These are phyloP conservation scores for Entomortierella parvispora DNA, from an alignment of 192 early-diverging fungal species.

Conservation along the genomic window DNA sequence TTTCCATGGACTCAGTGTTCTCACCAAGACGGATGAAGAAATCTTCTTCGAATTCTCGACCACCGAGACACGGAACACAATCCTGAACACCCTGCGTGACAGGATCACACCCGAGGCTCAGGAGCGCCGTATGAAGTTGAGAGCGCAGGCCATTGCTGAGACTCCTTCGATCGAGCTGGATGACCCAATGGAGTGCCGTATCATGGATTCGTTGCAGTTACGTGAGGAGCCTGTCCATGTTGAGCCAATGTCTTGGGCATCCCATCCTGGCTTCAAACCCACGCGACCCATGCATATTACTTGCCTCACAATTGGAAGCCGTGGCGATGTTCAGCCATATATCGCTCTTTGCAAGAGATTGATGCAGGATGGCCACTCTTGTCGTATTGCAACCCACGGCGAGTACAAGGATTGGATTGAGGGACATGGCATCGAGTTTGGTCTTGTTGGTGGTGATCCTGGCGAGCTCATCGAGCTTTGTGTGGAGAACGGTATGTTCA, in stretches of 20 bases:
- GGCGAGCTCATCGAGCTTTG: constrained; percentile 58
- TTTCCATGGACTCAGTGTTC: constrained; percentile 57
- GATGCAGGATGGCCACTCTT: constrained; percentile 68
- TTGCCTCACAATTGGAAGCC: constrained; percentile 75
- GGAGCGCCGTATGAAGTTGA: constrained; percentile 16
- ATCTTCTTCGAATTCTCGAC: constrained; percentile 69
- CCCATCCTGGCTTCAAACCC: constrained; percentile 40
- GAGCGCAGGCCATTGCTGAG: constrained; percentile 32
- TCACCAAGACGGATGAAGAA: constrained; percentile 60
- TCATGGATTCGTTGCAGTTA: constrained; percentile 32
- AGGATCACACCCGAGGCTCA: constrained; percentile 29
- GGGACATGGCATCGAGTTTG: constrained; percentile 75
- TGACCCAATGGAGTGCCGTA: constrained; percentile 28
- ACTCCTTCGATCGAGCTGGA: constrained; percentile 37
- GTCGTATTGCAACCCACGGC: constrained; percentile 73
- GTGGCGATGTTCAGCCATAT: constrained; percentile 80
- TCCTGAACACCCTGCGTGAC: constrained; percentile 31
- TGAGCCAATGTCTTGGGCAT: constrained; percentile 32
- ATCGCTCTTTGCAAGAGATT: constrained; percentile 76
- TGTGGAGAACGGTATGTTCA: constrained; percentile 77
- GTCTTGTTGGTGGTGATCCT: constrained; percentile 60
- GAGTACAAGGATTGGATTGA: constrained; percentile 75
- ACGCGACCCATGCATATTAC: constrained; percentile 68
- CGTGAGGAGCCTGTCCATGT: constrained; percentile 45
- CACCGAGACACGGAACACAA: constrained; percentile 33